Evolutionary conservation across 2,329 filamentous ascomycete genomes (phyloP).

Genomic region (Elsinoe australis): DNA sequence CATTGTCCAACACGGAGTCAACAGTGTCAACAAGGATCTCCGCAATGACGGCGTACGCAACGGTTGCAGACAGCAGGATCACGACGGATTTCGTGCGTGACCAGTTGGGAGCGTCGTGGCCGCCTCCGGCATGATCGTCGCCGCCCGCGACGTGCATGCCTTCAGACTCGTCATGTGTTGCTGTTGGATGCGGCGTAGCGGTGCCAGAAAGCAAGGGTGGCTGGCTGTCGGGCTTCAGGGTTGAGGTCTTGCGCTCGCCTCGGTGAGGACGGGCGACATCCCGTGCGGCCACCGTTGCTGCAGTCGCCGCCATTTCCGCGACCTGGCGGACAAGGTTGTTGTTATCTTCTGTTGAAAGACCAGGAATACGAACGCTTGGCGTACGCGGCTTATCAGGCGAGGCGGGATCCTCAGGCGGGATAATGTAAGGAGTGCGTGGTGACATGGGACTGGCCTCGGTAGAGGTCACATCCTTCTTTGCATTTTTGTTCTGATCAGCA

Average conservation of each 20-base stretch:
- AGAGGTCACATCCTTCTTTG: slow-evolving; percentile 25
- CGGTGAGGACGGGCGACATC: slow-evolving; percentile 56
- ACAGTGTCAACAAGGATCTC: slow-evolving; percentile 96
- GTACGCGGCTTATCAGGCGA: slow-evolving; percentile 36
- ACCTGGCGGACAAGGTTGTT: slow-evolving; percentile 74
- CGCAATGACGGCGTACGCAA: slow-evolving; percentile 93
- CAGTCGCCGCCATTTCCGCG: slow-evolving; percentile 87
- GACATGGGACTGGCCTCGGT: slow-evolving; percentile 23
- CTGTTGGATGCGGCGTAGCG: not conserved
- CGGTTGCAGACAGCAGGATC: slow-evolving; percentile 78
- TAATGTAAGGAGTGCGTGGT: slow-evolving; percentile 57
- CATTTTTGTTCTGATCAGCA: slow-evolving; percentile 43
- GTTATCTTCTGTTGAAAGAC: slow-evolving; percentile 75
- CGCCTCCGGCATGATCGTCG: slow-evolving; percentile 51
- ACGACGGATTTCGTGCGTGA: slow-evolving; percentile 82
- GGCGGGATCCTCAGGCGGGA: slow-evolving; percentile 54
- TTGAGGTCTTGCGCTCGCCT: slow-evolving; percentile 36
- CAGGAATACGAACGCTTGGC: slow-evolving; percentile 43
- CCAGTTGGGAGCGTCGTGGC: slow-evolving; percentile 99
- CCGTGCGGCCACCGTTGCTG: slow-evolving; percentile 75
- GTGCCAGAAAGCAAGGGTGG: slow-evolving; percentile 6
- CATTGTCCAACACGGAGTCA: slow-evolving; percentile 85
- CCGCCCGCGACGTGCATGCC: slow-evolving; percentile 30
- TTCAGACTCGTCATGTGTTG: slow-evolving; percentile 31
- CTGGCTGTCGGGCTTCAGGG: slow-evolving; percentile 27